Percentiles rank a stretch among this genome's conserved stretches.
Evolutionary conservation across 2,329 filamentous ascomycete species (phyloP).

Genomic region (Cladophialophora chaetospira): DNA sequence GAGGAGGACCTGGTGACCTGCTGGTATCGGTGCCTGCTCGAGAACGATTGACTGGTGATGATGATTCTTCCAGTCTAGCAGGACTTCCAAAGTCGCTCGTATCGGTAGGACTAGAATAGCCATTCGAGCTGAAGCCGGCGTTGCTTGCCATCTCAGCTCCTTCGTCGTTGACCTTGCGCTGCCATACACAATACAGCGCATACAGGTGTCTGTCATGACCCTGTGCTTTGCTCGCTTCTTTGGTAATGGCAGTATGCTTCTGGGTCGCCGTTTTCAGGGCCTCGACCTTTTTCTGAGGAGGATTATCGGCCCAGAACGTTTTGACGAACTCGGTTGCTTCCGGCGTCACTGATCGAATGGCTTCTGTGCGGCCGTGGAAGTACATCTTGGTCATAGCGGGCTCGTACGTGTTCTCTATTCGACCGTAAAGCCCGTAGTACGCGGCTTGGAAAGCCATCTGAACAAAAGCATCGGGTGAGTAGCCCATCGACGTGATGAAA

Average conservation of each 20-base stretch:
- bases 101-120: constrained; percentile 62
- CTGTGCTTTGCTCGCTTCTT: constrained; percentile 82
- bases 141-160: constrained; percentile 56
- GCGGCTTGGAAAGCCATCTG: constrained; percentile 99
- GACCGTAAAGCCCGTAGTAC: constrained; percentile 94
- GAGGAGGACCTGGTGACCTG: constrained; percentile 42
- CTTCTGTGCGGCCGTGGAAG: constrained; percentile 91
- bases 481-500: constrained; percentile 95
- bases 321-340: constrained; percentile 80
- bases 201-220: constrained; percentile 94
- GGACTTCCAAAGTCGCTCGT: constrained; percentile 32
- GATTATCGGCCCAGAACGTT: constrained; percentile 92
- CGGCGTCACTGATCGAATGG: constrained; percentile 79
- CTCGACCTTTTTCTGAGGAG: constrained; percentile 79
- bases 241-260: constrained; percentile 77
- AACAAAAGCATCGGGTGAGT: constrained; percentile 95
- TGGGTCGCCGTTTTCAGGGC: constrained; percentile 80
- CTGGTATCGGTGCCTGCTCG: constrained; percentile 50
- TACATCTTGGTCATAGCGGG: constrained; percentile 97
- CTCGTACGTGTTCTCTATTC: constrained; percentile 93
- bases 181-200: constrained; percentile 92
- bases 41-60: constrained; percentile 44
- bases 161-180: constrained; percentile 79
- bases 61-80: constrained; percentile 32
- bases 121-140: constrained; percentile 57